These are phyloP conservation scores for Sclerotinia borealis DNA, from an alignment of 2,329 filamentous ascomycete species.

Conservation along the genomic window DNA sequence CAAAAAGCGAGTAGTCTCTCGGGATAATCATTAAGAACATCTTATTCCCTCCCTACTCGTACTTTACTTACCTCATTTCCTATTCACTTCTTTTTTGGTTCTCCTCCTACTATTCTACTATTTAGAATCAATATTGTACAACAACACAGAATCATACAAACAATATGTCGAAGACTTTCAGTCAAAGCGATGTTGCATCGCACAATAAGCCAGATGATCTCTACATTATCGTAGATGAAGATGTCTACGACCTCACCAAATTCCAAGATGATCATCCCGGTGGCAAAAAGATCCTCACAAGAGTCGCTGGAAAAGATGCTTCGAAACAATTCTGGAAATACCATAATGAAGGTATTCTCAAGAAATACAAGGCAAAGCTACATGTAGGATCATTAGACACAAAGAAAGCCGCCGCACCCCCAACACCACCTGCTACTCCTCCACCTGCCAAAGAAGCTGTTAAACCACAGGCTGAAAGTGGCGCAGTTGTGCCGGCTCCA, in stretches of 20 bases:
- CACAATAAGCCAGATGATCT: conserved; percentile 84
- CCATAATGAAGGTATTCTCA: conserved; percentile 32
- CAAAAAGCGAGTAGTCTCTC: neutral
- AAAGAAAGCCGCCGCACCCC: conserved; percentile 60
- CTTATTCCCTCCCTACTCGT: neutral
- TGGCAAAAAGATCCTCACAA: conserved; percentile 32
- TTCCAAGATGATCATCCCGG: conserved; percentile 76
- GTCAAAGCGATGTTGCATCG: conserved; percentile 75
- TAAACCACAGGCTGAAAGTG: conserved; percentile 52
- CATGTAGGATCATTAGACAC: conserved; percentile 79
- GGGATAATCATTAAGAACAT: neutral
- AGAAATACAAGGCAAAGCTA: conserved; percentile 79
- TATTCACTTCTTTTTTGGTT: neutral
- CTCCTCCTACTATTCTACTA: neutral
- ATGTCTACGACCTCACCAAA: conserved; percentile 91
- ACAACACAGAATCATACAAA: neutral
- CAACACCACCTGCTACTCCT: conserved; percentile 44
- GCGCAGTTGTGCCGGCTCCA: conserved; percentile 45
- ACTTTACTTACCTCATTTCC: neutral
- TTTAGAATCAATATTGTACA: neutral
- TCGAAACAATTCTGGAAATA: conserved; percentile 34
- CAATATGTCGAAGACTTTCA: conserved; percentile 81
- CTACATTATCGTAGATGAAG: conserved; percentile 87
- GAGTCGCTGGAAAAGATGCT: conserved; percentile 34
- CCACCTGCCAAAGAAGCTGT: conserved; percentile 41